phyloP scores from a whole-genome alignment of 2,329 filamentous ascomycete genomes.

The Chalaropsis thielavioides region DNA sequence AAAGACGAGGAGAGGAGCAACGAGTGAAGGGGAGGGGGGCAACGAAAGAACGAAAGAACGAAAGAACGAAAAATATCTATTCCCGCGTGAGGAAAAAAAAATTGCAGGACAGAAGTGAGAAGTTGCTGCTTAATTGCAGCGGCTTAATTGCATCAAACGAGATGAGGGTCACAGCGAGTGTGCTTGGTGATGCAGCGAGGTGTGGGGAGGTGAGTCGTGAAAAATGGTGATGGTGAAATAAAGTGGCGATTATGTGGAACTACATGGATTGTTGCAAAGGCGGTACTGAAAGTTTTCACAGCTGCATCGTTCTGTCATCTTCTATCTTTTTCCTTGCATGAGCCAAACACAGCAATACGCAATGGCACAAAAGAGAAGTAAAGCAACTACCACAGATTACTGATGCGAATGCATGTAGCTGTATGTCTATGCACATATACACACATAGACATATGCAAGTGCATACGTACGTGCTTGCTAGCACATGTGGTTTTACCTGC shows the following conservation, averaged over 20 bases:
- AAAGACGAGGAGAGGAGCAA: too few species aligned
- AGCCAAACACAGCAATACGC: neutral
- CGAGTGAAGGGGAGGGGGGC: neutral
- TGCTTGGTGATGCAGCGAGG: neutral
- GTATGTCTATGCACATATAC: neutral
- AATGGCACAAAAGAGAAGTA: neutral
- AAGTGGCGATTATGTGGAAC: neutral
- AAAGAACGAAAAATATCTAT: neutral
- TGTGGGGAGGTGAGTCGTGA: neutral
- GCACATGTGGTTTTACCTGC: neutral
- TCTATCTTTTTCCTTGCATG: neutral
- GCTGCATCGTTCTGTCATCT: neutral
- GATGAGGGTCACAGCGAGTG: neutral
- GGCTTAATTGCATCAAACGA: neutral
- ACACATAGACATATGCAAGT: neutral
- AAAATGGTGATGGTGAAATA: too few species aligned
- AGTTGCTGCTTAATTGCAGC: neutral
- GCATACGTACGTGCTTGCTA: neutral
- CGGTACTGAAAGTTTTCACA: neutral
- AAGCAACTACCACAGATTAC: neutral
- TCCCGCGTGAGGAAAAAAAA: neutral
- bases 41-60: neutral
- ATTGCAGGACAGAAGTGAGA: neutral
- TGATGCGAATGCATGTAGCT: neutral
- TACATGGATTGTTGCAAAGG: neutral